Evolutionary conservation across 257 asterid genomes (phyloP).

Genomic region (Marsdenia floribunda): DNA sequence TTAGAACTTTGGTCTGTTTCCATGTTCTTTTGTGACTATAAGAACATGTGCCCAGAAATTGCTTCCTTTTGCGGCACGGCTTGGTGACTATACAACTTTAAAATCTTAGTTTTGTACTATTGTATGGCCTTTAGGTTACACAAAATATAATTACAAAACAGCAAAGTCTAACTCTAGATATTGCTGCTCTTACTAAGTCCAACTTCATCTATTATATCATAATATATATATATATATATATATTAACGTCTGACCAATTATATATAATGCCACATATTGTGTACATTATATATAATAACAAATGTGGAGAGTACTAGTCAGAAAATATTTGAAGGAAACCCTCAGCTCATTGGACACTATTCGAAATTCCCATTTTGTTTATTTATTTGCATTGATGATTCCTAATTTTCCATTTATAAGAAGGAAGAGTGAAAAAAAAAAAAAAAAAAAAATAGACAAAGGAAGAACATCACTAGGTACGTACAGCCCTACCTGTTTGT

Average conservation of each 20-base stretch:
- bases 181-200: not conserved
- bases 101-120: conserved; percentile 4
- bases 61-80: conserved; percentile 7
- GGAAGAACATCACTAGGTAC: not conserved
- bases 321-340: not conserved
- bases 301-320: not conserved
- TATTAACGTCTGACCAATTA: too few species aligned
- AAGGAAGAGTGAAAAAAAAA: too few species aligned
- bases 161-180: not conserved
- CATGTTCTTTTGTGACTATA: conserved; percentile 24
- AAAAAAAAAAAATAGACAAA: not conserved
- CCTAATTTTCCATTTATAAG: not conserved
- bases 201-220: conserved; percentile 1
- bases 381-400: not conserved
- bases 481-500: not conserved
- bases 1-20: conserved; percentile 23
- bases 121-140: conserved; percentile 21
- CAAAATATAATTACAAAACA: not conserved
- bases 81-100: not conserved
- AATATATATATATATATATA: not conserved
- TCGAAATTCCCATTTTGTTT: not conserved
- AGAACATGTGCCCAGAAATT: conserved; percentile 22
- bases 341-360: not conserved
- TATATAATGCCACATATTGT: not conserved
- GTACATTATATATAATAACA: not conserved